These are phyloP conservation scores for Aspergillus sp. DNA, from an alignment of 2,329 filamentous ascomycete species.

Conservation along the genomic window DNA sequence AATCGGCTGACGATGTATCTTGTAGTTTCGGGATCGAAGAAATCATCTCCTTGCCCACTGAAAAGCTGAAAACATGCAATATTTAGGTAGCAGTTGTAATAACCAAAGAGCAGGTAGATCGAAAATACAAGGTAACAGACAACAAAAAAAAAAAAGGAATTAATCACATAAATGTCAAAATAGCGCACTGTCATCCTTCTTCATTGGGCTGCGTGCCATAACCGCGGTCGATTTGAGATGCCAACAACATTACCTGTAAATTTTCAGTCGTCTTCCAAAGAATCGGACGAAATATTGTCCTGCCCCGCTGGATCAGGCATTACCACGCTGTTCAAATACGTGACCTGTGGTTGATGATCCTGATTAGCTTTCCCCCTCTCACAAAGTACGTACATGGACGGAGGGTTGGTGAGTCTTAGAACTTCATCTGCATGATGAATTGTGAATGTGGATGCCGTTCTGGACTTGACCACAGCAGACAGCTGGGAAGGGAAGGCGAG, in stretches of 20 bases:
- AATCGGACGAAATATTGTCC: constrained; percentile 37
- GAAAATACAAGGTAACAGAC: background rate
- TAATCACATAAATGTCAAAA: background rate
- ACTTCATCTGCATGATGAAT: constrained; percentile 8
- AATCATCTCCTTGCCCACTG: background rate
- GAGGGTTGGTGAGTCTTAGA: background rate
- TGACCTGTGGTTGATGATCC: constrained; percentile 52
- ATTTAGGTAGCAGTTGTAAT: background rate
- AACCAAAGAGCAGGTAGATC: constrained; percentile 2
- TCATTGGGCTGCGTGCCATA: constrained; percentile 2
- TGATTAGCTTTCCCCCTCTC: constrained; percentile 22
- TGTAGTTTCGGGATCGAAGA: background rate
- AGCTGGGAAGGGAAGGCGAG: constrained; percentile 16
- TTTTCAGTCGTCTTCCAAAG: constrained; percentile 7
- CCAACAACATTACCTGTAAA: background rate
- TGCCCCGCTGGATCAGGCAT: constrained; percentile 65
- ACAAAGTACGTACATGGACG: constrained; percentile 10
- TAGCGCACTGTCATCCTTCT: constrained; percentile 12
- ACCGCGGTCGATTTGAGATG: background rate
- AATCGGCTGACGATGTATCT: background rate
- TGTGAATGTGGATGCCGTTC: constrained; percentile 19
- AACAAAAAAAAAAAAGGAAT: constrained; percentile 5
- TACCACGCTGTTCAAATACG: constrained; percentile 70
- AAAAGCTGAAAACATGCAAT: constrained; percentile 1
- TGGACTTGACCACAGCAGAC: constrained; percentile 21